Percentiles rank a stretch among this genome's conserved stretches.
phyloP scores from a whole-genome alignment of 1,284 basidiomycete species.

The Rhodotorula sp. region DNA sequence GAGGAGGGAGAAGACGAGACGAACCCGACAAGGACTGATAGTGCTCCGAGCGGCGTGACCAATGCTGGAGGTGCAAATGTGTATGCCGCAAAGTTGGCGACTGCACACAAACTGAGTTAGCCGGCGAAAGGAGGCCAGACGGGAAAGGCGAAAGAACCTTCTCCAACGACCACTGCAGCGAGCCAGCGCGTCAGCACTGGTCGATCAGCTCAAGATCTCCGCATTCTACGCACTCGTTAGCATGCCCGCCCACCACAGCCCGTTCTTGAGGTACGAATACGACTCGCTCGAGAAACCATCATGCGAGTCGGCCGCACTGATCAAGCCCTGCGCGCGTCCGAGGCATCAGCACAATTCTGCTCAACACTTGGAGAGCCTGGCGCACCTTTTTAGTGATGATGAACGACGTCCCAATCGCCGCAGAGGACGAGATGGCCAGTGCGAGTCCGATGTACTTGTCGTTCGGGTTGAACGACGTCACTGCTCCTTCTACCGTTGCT shows the following conservation, averaged over 20 bases:
- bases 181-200: background rate
- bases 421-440: slow-evolving; percentile 76
- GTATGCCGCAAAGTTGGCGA: slow-evolving; percentile 98
- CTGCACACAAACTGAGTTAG: slow-evolving; percentile 53
- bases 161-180: slow-evolving; percentile 77
- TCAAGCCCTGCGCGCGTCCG: slow-evolving; percentile 26
- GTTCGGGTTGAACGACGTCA: slow-evolving; percentile 9
- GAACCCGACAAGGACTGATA: slow-evolving; percentile 95
- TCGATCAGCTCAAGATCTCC: background rate
- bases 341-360: background rate
- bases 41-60: slow-evolving; percentile 90
- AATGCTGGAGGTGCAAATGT: slow-evolving; percentile 96
- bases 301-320: slow-evolving; percentile 35
- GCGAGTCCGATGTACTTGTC: slow-evolving; percentile 66
- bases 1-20: slow-evolving; percentile 46
- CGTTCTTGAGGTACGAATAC: slow-evolving; percentile 78
- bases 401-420: slow-evolving; percentile 85
- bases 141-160: slow-evolving; percentile 59
- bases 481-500: background rate
- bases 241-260: slow-evolving; percentile 98
- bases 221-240: slow-evolving; percentile 68
- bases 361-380: background rate
- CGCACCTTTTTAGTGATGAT: slow-evolving; percentile 93
- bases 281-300: slow-evolving; percentile 69
- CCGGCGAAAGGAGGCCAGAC: too few relatives aligned